Conservation (phyloP, 2,329 filamentous ascomycete species). For the Sarocladium kiliense region DNA sequence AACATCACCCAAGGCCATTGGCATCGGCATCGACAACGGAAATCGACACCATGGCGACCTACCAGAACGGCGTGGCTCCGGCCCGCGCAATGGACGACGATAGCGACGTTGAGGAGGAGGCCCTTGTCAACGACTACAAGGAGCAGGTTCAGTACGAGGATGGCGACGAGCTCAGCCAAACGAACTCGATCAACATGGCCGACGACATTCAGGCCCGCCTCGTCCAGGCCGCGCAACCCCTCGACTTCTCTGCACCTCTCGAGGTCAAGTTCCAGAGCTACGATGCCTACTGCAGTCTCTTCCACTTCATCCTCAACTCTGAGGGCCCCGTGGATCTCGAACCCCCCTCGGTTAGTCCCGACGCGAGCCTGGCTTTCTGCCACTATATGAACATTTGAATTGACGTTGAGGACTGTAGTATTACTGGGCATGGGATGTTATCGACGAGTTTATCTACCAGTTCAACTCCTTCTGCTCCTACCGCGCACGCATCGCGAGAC, state of each 20-base stretch:
- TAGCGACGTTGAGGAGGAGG: constrained; percentile 94
- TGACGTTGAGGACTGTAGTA: constrained; percentile 53
- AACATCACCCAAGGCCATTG: constrained; percentile 5
- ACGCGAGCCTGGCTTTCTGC: constrained; percentile 5
- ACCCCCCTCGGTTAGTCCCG: constrained; percentile 76
- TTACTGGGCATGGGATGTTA: constrained; percentile 99
- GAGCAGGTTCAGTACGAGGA: constrained; percentile 95
- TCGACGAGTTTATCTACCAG: constrained; percentile 99
- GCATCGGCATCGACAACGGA: constrained; percentile 24
- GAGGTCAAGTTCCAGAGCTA: constrained; percentile 99
- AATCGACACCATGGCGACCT: constrained; percentile 48
- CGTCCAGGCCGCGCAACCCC: constrained; percentile 83
- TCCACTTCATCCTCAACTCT: constrained; percentile 98
- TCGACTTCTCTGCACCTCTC: constrained; percentile 92
- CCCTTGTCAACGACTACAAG: constrained; percentile 89
- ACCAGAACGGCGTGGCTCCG: constrained; percentile 56
- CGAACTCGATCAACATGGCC: constrained; percentile 62
- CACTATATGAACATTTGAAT: background rate
- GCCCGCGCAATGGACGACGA: constrained; percentile 66
- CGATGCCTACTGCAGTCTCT: constrained; percentile 98
- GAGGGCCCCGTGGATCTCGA: constrained; percentile 98
- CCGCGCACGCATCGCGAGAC: constrained; percentile 82
- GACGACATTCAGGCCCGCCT: constrained; percentile 94
- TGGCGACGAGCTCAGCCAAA: constrained; percentile 72
- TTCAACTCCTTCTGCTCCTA: constrained; percentile 99